A percentile compares a stretch with the other conserved stretches of the same genome.
Evolutionary conservation across 495 filamentous ascomycete species (phyloP).

Genomic region (Aspergillus saccharolyticus): DNA sequence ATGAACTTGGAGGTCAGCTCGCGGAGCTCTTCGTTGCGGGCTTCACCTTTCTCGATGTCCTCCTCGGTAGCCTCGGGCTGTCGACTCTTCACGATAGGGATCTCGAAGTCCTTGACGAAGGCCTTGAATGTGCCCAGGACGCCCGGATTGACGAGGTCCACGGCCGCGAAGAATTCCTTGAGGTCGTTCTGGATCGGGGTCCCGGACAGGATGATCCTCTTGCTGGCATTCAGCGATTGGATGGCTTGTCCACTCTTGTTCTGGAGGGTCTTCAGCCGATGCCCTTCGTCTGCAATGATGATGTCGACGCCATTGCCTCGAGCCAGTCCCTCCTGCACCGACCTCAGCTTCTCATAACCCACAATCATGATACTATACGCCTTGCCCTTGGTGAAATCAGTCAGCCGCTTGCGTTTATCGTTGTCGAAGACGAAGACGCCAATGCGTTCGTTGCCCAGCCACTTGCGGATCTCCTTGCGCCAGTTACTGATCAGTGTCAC

Average conservation of each 20-base stretch:
- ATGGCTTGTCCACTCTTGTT: conserved; percentile 78
- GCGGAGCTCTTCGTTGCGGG: conserved; percentile 62
- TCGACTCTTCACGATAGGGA: conserved; percentile 64
- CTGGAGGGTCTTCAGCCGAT: conserved; percentile 74
- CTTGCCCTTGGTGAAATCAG: conserved; percentile 73
- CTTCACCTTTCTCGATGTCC: conserved; percentile 71
- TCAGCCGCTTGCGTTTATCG: conserved; percentile 60
- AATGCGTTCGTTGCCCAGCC: conserved; percentile 73
- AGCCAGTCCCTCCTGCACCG: conserved; percentile 61
- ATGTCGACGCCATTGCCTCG: conserved; percentile 65
- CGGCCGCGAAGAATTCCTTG: conserved; percentile 71
- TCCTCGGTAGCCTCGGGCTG: conserved; percentile 64
- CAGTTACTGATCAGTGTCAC: conserved; percentile 78
- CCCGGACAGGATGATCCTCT: conserved; percentile 67
- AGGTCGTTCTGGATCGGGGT: conserved; percentile 81
- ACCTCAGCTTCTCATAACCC: conserved; percentile 73
- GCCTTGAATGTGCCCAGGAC: conserved; percentile 61
- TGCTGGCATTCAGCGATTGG: conserved; percentile 61
- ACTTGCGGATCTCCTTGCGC: conserved; percentile 74
- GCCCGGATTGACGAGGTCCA: conserved; percentile 77
- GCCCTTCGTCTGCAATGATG: conserved; percentile 77
- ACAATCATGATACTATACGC: conserved; percentile 77
- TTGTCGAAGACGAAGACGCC: conserved; percentile 70
- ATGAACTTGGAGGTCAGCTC: conserved; percentile 68
- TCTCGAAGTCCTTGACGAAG: conserved; percentile 71